Evolutionary conservation across 768 basidiomycete genomes (phyloP).

Genomic region (Chalciporus chontae): DNA sequence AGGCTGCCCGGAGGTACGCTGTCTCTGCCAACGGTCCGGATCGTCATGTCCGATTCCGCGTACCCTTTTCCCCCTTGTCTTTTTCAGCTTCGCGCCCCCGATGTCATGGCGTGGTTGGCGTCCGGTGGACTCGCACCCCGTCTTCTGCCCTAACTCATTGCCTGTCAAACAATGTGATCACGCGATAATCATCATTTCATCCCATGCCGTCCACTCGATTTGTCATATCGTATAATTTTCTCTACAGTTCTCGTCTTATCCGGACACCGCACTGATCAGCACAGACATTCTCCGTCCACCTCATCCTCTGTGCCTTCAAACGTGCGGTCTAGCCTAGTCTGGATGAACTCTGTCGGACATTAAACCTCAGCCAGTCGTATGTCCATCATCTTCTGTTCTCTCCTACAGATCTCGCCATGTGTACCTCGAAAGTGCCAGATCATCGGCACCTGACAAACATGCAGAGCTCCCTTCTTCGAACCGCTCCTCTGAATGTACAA

Average conservation of each 20-base stretch:
- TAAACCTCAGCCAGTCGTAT: slow-evolving; percentile 14
- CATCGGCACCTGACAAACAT: slow-evolving; percentile 10
- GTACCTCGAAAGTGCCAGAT: slow-evolving; percentile 13
- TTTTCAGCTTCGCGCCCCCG: slow-evolving; percentile 2
- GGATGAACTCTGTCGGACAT: slow-evolving; percentile 19
- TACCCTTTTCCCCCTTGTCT: background rate
- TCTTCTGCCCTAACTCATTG: slow-evolving; percentile 15
- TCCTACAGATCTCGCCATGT: slow-evolving; percentile 10
- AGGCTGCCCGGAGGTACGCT: too few species aligned
- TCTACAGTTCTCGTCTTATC: background rate
- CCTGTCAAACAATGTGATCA: slow-evolving; percentile 6
- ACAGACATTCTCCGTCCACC: too few species aligned
- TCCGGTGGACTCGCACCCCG: slow-evolving; percentile 3
- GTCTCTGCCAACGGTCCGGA: background rate
- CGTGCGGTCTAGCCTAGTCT: background rate
- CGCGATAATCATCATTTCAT: slow-evolving; percentile 1
- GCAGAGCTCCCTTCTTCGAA: slow-evolving; percentile 9
- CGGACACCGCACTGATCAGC: background rate
- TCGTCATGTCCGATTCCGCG: background rate
- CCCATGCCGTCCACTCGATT: background rate
- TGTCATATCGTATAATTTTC: background rate
- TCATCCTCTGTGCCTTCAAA: background rate
- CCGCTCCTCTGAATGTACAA: slow-evolving; percentile 6
- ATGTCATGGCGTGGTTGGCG: background rate
- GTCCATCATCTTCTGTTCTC: slow-evolving; percentile 1